These are phyloP conservation scores for Diplodia corticola DNA, from an alignment of 2,329 filamentous ascomycete genomes.

Conservation along the genomic window DNA sequence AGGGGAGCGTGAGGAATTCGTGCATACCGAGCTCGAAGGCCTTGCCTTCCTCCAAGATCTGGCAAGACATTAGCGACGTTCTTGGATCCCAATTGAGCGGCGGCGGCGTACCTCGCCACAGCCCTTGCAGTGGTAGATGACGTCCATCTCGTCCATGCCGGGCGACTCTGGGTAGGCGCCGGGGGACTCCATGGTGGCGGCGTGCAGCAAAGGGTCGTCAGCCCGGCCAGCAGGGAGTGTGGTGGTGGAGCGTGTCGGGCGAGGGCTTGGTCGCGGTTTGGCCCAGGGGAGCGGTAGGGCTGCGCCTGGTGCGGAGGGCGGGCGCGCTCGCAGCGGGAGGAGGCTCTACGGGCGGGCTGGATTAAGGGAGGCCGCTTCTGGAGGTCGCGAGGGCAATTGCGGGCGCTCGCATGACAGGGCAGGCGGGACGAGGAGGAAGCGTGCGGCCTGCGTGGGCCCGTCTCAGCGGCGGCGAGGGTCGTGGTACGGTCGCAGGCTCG, in stretches of 20 bases:
- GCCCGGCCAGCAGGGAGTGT: neutral
- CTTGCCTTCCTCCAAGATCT: conserved; percentile 98
- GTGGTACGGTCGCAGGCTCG: conserved; percentile 12
- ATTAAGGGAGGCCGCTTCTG: conserved; percentile 19
- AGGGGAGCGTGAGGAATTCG: conserved; percentile 33
- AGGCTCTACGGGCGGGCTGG: conserved; percentile 12
- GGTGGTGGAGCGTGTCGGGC: neutral
- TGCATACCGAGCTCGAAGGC: conserved; percentile 87
- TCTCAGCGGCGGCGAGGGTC: neutral
- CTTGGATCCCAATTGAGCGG: conserved; percentile 21
- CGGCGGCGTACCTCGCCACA: conserved; percentile 42
- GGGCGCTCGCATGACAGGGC: conserved; percentile 23
- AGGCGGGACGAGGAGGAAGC: neutral
- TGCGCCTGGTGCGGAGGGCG: conserved; percentile 4
- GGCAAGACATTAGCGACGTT: conserved; percentile 28
- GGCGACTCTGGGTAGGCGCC: conserved; percentile 55
- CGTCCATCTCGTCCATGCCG: conserved; percentile 39
- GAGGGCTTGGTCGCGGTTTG: neutral
- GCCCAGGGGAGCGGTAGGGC: conserved; percentile 16
- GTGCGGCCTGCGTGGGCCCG: neutral
- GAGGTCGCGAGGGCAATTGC: conserved; percentile 5
- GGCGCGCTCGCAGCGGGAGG: neutral
- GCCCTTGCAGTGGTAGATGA: conserved; percentile 69
- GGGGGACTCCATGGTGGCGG: conserved; percentile 54
- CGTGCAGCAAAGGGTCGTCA: conserved; percentile 5